Evolutionary conservation across 805 yeast genomes (phyloP).

Genomic region (Candida nonsorbophila): DNA sequence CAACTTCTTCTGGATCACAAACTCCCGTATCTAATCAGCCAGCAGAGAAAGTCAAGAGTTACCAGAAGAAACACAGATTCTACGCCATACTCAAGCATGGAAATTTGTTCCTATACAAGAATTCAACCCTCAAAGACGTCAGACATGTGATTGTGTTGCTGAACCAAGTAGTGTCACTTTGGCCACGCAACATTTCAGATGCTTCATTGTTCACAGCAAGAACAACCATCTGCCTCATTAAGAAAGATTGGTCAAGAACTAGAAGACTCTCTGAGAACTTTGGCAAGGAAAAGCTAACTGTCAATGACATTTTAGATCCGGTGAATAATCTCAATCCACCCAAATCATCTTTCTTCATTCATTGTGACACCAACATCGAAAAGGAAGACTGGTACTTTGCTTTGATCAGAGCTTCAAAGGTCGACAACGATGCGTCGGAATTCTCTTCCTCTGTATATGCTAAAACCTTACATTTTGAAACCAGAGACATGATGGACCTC

Average conservation of each 20-base stretch:
- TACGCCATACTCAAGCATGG: constrained; percentile 81
- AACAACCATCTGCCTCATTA: constrained; percentile 68
- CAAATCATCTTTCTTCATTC: constrained; percentile 50
- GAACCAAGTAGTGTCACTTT: constrained; percentile 64
- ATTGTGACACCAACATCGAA: constrained; percentile 70
- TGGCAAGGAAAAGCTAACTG: constrained; percentile 14
- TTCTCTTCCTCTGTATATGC: constrained; percentile 59
- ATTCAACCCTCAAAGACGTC: constrained; percentile 58
- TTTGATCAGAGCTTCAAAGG: constrained; percentile 69
- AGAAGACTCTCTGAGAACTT: constrained; percentile 14
- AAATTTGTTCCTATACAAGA: constrained; percentile 77
- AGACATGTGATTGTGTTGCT: constrained; percentile 76
- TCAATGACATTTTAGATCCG: constrained; percentile 19
- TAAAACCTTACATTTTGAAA: constrained; percentile 63
- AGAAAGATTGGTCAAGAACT: constrained; percentile 28
- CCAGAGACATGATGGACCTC: constrained; percentile 65
- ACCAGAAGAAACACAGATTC: constrained; percentile 51
- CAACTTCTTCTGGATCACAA: constrained; percentile 5
- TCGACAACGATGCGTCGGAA: constrained; percentile 14
- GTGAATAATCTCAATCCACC: constrained; percentile 22
- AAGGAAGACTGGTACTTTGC: constrained; percentile 95
- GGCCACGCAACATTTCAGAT: constrained; percentile 79
- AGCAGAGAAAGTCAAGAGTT: constrained; percentile 11
- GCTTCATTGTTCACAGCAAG: constrained; percentile 76
- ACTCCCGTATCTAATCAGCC: neutral